Evolutionary conservation across 192 early-diverging fungal species (phyloP), one percentile per base, ranked within the genome.

Genomic region (Phycomyces blakesleeanus): DNA sequence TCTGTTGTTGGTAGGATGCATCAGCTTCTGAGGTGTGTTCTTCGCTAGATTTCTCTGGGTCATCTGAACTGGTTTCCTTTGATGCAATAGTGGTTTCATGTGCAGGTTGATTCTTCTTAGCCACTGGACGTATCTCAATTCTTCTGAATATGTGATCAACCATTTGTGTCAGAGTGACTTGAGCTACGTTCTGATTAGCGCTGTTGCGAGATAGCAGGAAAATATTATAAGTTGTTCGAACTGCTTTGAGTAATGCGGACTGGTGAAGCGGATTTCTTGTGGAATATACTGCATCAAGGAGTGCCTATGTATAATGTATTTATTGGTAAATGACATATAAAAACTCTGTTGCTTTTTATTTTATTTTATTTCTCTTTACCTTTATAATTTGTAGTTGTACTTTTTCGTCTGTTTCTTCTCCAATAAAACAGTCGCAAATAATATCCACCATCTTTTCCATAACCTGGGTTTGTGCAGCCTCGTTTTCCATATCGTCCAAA

Each of bases 311-410:
- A n/a, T n/a, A n/a, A n/a, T n/a, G n/a, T n/a, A n/a, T n/a, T n/a
- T n/a, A n/a, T n/a, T n/a, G n/a, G n/a, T n/a, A n/a, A n/a, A n/a
- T n/a, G n/a, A n/a, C n/a, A n/a, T n/a, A n/a, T n/a, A n/a, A n/a
- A n/a, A n/a, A n/a, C n/a, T n/a, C n/a, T n/a, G n/a, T n/a, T n/a
- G n/a, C 7, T 34, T 34, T 34, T 34, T 2, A 5, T 34, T 34
- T 34, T 34, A 7, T 34, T 34, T 34, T 34, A 34, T 34, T 5
- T 34, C 3, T 7, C 3, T 7, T 47, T 68, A 83, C 85, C 76
- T 94, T 94, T 55, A 95, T 84, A 10, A 97, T 89, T 67, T 97
- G 95, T 61, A 95, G 61, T 71, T 95, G 93, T 10, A 97, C 86
- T 59, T 85, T 90, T 22, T 94, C 93, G 56, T 89, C 89, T 0